A percentile compares a stretch with the other conserved stretches of the same genome.
Evolutionary conservation across 768 basidiomycete species (phyloP).

Genomic region (Amanita polypyramis): DNA sequence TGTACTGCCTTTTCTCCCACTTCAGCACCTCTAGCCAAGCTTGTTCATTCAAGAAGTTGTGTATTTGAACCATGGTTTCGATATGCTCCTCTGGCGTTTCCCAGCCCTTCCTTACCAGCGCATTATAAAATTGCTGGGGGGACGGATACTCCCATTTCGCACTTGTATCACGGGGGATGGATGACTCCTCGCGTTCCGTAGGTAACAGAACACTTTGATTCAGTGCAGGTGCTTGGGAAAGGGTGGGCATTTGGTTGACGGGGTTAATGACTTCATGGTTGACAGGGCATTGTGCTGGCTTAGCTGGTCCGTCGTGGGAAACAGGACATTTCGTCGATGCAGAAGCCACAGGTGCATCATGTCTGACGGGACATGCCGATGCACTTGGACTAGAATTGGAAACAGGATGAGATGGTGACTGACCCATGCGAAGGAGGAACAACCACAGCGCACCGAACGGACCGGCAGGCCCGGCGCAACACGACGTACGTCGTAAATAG

Average conservation of each 20-base stretch:
- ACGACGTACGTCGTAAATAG: no score
- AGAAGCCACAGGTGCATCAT: slow-evolving; percentile 14
- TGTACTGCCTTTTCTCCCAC: slow-evolving; percentile 72
- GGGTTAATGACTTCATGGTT: slow-evolving; percentile 52
- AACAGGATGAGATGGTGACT: slow-evolving; percentile 17
- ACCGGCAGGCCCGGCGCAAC: background rate
- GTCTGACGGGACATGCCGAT: slow-evolving; percentile 29
- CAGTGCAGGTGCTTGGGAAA: slow-evolving; percentile 57
- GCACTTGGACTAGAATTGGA: slow-evolving; percentile 13
- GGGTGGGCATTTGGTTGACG: slow-evolving; percentile 83
- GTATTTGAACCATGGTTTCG: slow-evolving; percentile 96
- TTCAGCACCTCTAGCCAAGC: slow-evolving; percentile 92
- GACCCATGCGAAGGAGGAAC: slow-evolving; percentile 1
- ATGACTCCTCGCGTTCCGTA: slow-evolving; percentile 64
- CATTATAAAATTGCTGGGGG: slow-evolving; percentile 97
- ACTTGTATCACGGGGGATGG: slow-evolving; percentile 65
- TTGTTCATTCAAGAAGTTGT: slow-evolving; percentile 95
- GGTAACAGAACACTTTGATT: slow-evolving; percentile 54
- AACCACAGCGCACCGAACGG: background rate
- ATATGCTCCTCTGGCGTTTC: slow-evolving; percentile 95
- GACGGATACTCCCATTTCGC: slow-evolving; percentile 90
- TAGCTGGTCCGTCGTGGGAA: slow-evolving; percentile 24
- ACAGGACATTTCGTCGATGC: slow-evolving; percentile 32
- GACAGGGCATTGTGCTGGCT: slow-evolving; percentile 50
- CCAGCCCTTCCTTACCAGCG: slow-evolving; percentile 91